Evolutionary conservation across 2,329 filamentous ascomycete genomes (phyloP).

Genomic region (Colletotrichum sp.): DNA sequence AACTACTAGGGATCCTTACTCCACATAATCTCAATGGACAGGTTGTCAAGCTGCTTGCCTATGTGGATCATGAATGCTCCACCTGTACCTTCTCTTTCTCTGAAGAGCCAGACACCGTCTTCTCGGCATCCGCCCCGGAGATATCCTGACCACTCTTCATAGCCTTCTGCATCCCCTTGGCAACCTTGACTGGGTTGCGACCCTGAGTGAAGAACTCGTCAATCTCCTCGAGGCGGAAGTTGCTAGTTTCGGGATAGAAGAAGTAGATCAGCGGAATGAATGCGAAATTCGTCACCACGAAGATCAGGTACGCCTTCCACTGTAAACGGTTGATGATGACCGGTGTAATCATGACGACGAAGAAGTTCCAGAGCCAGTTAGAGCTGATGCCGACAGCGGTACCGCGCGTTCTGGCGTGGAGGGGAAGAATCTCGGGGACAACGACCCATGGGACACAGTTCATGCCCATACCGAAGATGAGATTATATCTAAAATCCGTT

Average conservation of each 20-base stretch:
- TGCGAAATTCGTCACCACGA: slow-evolving; percentile 51
- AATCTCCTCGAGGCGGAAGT: slow-evolving; percentile 55
- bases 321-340: slow-evolving; percentile 49
- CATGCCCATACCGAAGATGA: slow-evolving; percentile 27
- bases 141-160: background rate
- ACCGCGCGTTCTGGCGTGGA: slow-evolving; percentile 35
- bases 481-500: slow-evolving; percentile 29
- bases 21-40: no score
- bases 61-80: background rate
- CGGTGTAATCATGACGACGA: slow-evolving; percentile 56
- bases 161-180: slow-evolving; percentile 10
- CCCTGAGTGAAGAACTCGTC: slow-evolving; percentile 47
- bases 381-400: slow-evolving; percentile 36
- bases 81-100: background rate
- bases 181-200: slow-evolving; percentile 20
- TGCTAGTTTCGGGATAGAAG: slow-evolving; percentile 58
- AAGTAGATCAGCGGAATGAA: slow-evolving; percentile 49
- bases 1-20: rapidly evolving
- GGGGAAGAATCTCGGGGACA: slow-evolving; percentile 38
- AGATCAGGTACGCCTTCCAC: slow-evolving; percentile 59
- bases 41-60: rapidly evolving
- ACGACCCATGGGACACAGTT: slow-evolving; percentile 43
- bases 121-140: background rate
- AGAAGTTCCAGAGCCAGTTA: slow-evolving; percentile 42
- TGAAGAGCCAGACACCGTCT: background rate